These are phyloP conservation scores for Sclerotinia sclerotiorum DNA, from an alignment of 2,329 filamentous ascomycete species.

Conservation along the genomic window DNA sequence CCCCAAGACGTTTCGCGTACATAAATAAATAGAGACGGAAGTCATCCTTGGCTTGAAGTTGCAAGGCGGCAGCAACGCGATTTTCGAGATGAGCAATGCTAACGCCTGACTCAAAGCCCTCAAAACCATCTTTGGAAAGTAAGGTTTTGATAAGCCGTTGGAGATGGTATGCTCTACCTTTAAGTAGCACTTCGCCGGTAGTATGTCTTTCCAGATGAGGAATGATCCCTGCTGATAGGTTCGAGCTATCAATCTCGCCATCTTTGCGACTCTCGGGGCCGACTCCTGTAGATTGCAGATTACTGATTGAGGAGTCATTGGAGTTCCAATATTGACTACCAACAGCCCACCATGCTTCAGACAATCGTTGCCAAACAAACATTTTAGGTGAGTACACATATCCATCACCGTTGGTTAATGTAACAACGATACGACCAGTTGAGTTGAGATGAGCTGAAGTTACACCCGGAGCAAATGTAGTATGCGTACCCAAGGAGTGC, in stretches of 20 bases:
- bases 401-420: constrained; percentile 89
- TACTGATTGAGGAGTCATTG: constrained; percentile 83
- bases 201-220: constrained; percentile 92
- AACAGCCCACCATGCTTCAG: constrained; percentile 96
- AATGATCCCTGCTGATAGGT: constrained; percentile 86
- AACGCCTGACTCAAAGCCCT: constrained; percentile 85
- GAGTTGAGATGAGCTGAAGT: constrained; percentile 91
- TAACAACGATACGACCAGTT: constrained; percentile 81
- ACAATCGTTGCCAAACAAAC: constrained; percentile 93
- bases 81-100: constrained; percentile 96
- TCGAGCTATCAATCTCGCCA: constrained; percentile 52
- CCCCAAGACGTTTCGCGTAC: constrained; percentile 94
- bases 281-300: constrained; percentile 70
- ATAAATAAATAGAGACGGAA: constrained; percentile 95
- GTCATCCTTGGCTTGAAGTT: constrained; percentile 83
- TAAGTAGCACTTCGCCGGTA: constrained; percentile 86
- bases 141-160: constrained; percentile 89
- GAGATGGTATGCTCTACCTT: constrained; percentile 86
- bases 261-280: constrained; percentile 54
- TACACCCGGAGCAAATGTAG: constrained; percentile 75
- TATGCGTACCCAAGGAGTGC: constrained; percentile 73
- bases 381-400: constrained; percentile 84
- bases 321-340: constrained; percentile 99
- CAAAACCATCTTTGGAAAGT: constrained; percentile 84
- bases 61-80: constrained; percentile 82